Percentiles rank a stretch among this genome's conserved stretches.
Conservation (phyloP, 2,329 filamentous ascomycete genomes). For the Ceratocystis colombiana region DNA sequence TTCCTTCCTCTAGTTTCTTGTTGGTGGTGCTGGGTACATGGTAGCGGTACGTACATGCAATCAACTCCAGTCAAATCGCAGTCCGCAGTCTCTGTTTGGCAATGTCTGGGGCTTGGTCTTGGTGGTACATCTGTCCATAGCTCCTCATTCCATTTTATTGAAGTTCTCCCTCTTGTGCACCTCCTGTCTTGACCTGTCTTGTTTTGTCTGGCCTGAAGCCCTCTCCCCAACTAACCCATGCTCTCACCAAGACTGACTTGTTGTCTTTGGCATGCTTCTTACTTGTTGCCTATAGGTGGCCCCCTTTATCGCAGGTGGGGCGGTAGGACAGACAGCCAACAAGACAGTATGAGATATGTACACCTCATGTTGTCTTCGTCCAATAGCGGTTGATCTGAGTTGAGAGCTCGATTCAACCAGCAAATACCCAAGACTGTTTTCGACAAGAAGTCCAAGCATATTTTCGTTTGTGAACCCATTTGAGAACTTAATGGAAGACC, state of each 20-base stretch:
- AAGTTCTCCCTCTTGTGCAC: background rate
- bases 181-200: no score
- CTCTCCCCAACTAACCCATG: no score
- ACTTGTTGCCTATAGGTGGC: background rate
- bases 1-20: background rate
- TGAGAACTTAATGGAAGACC: background rate
- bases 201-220: no score
- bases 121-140: no score
- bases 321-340: background rate
- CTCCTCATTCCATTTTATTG: no score
- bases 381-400: background rate
- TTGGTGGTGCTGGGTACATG: background rate
- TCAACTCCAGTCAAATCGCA: no score
- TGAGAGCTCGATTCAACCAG: no score
- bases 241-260: no score
- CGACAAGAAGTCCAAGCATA: background rate
- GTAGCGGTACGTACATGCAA: background rate
- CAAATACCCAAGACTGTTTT: background rate
- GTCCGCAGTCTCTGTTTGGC: no score
- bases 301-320: slow-evolving; percentile 6
- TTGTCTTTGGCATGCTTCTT: background rate
- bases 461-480: slow-evolving; percentile 4
- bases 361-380: background rate
- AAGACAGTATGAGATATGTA: background rate
- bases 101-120: no score